Evolutionary conservation across 495 filamentous ascomycete genomes (phyloP).

Genomic region (Tricharina praecox): DNA sequence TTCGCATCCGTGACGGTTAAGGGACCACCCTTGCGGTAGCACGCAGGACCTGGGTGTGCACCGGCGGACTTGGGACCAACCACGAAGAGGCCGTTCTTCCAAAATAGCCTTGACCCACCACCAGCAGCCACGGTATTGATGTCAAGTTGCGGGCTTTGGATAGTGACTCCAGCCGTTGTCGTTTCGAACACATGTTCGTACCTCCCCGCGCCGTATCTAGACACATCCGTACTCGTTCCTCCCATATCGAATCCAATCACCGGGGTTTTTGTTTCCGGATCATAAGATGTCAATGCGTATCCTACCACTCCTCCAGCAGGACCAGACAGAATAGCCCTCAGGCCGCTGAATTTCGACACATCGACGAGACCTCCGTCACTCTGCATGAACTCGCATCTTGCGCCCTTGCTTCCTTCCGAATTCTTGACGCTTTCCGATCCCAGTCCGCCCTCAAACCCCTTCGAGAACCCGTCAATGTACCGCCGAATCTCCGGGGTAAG

Average conservation of each 20-base stretch:
- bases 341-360: conserved; percentile 55
- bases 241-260: conserved; percentile 95
- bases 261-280: conserved; percentile 66
- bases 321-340: conserved; percentile 61
- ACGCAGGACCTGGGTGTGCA: conserved; percentile 84
- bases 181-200: conserved; percentile 97
- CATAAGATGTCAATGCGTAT: conserved; percentile 86
- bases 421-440: conserved; percentile 48
- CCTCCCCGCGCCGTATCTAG: conserved; percentile 69
- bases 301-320: conserved; percentile 78
- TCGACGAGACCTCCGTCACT: conserved; percentile 67
- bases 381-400: conserved; percentile 72
- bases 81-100: conserved; percentile 85
- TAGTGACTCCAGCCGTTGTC: conserved; percentile 85
- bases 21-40: conserved; percentile 87
- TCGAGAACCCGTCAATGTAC: conserved; percentile 79
- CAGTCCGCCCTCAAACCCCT: conserved; percentile 53
- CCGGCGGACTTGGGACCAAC: conserved; percentile 88
- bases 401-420: conserved; percentile 36
- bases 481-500: conserved; percentile 89
- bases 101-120: conserved; percentile 77
- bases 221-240: conserved; percentile 89
- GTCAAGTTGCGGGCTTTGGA: conserved; percentile 88
- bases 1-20: conserved; percentile 91
- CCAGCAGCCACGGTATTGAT: conserved; percentile 96